These are phyloP conservation scores for Eucommia ulmoides DNA, from an alignment of 257 asterid genomes.

Conservation along the genomic window DNA sequence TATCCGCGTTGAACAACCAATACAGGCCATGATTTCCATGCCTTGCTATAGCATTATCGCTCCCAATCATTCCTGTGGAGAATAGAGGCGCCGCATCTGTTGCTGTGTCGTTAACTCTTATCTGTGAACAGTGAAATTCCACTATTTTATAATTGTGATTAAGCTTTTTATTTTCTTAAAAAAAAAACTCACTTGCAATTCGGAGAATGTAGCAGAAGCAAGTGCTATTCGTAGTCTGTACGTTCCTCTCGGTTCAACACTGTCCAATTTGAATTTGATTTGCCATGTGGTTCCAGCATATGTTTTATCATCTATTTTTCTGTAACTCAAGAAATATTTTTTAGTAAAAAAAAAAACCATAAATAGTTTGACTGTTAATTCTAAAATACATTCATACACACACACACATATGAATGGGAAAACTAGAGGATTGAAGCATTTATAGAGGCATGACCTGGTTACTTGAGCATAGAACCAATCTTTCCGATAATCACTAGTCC, in stretches of 20 bases:
- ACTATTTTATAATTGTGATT: too few species aligned
- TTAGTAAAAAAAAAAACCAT: background rate
- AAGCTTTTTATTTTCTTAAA: background rate
- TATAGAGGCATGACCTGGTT: conserved; percentile 18
- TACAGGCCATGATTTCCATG: too few species aligned
- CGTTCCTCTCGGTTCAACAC: conserved; percentile 16
- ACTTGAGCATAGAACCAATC: conserved; percentile 90
- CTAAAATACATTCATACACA: background rate
- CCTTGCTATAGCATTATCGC: too few species aligned
- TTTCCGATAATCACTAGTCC: conserved; percentile 44
- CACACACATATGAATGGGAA: background rate
- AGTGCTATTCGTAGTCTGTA: conserved; percentile 58
- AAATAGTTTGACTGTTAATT: background rate
- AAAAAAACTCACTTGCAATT: conserved; percentile 34
- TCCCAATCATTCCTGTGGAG: too few species aligned
- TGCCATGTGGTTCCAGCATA: conserved; percentile 62
- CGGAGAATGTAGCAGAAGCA: conserved; percentile 48
- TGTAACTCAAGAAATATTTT: conserved; percentile 9
- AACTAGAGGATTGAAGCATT: background rate
- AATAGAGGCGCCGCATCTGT: too few species aligned
- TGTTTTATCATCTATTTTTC: conserved; percentile 29
- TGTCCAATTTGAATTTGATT: conserved; percentile 31
- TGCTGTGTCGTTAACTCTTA: too few species aligned
- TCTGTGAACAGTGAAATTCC: too few species aligned
- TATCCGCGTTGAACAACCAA: too few species aligned